phyloP scores from a whole-genome alignment of 2,329 filamentous ascomycete genomes.

The Lomentospora prolificans region DNA sequence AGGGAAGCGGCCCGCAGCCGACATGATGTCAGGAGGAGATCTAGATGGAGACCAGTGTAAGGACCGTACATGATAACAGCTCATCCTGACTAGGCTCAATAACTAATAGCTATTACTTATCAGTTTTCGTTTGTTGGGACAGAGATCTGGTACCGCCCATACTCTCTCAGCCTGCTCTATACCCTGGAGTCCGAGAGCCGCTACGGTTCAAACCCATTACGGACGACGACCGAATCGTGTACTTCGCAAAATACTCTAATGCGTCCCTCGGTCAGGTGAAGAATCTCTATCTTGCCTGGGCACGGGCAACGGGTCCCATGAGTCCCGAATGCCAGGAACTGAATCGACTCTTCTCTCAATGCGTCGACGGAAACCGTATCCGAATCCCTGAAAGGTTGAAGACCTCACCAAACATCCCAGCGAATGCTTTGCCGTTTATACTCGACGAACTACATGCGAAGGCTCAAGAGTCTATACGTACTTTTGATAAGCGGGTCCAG shows the following conservation, averaged over 20 bases:
- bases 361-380: constrained; percentile 30
- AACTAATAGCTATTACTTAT: too few relatives aligned
- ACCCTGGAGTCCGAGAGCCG: constrained; percentile 27
- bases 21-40: constrained; percentile 32
- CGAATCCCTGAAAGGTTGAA: constrained; percentile 23
- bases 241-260: constrained; percentile 29
- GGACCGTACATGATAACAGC: constrained; percentile 7
- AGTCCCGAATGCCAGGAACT: constrained; percentile 28
- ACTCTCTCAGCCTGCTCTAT: constrained; percentile 25
- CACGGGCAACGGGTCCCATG: constrained; percentile 24
- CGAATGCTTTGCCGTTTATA: constrained; percentile 20
- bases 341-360: constrained; percentile 29
- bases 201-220: constrained; percentile 25
- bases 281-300: constrained; percentile 32
- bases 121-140: constrained; percentile 33
- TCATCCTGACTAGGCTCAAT: too few relatives aligned
- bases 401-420: constrained; percentile 16
- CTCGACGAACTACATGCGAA: constrained; percentile 25
- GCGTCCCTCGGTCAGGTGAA: constrained; percentile 28
- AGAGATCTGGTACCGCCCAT: constrained; percentile 25
- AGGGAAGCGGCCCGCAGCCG: constrained; percentile 26
- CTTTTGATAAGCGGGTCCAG: background rate
- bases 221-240: constrained; percentile 26
- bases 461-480: constrained; percentile 13
- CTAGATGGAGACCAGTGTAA: constrained; percentile 30